Base-by-base conservation (phyloP, 2,329 filamentous ascomycete genomes). In the Penicillium sp. region DNA sequence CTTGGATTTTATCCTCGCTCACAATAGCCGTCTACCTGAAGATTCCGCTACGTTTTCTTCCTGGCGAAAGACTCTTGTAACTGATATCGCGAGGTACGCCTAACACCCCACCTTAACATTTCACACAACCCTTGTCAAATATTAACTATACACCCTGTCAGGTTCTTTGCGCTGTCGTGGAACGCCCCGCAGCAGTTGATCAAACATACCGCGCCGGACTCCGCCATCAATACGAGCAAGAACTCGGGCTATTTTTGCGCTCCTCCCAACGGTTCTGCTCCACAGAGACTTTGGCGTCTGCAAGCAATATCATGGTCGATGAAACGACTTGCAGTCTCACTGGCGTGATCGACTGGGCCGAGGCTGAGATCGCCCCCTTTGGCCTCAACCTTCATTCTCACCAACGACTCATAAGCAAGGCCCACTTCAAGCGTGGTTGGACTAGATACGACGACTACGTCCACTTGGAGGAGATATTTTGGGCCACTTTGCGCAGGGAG, bases 331-430 rank as follows among this genome's bases (percentile, higher is more conserved):
- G 72, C 67, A 73, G 76, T 66, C 62, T 82, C 3, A 68, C 69
- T 35, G 78, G 79, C 2, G 77, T 81, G 7, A 70, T 82, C 58
- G 78, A 81, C 69, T 82, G 76, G 78, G 75, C 78, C 1, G 76
- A 81, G 66, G 75, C 78, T 3, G 70, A 74, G 52, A 71, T 81
- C 29, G 56, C 71, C n/a, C 77, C 78, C 7, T 82, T 82, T 63
- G 78, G 79, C 4, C 35, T 74, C 0, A 80, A 80, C 53, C 67
- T 81, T 1, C 66, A 79, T 59, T 75, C 73, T 13, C 61, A 79
- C 1, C 65, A 79, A 57, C 44, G 35, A 46, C 60, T 81, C 19
- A 75, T 67, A 31, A 69, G 75, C 26, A 73, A 75, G 59, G 57
- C 80, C n/a, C 72, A 80, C 58, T 62, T 81, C 3, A 65, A 64